These are phyloP conservation scores for Penicillium rolfsii DNA, from an alignment of 2,329 filamentous ascomycete species.

Conservation along the genomic window DNA sequence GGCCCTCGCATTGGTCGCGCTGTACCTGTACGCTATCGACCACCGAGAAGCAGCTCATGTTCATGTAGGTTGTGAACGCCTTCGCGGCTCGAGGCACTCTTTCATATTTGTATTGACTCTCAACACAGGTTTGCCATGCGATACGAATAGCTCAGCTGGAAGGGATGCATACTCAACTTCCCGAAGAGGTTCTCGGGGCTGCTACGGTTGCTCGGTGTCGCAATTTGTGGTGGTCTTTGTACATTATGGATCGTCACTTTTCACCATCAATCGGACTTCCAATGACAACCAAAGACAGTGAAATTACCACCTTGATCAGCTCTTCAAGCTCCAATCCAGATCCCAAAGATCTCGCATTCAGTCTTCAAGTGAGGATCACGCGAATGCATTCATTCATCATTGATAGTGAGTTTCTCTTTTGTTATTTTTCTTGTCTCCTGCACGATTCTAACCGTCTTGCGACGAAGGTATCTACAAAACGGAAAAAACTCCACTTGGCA, in stretches of 20 bases:
- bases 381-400: constrained; percentile 42
- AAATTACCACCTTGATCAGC: constrained; percentile 43
- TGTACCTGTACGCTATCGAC: constrained; percentile 47
- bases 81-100: neutral
- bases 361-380: constrained; percentile 44
- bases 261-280: constrained; percentile 47
- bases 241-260: constrained; percentile 48
- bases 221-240: constrained; percentile 49
- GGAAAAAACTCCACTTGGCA: constrained; percentile 37
- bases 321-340: constrained; percentile 28
- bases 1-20: constrained; percentile 41
- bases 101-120: neutral
- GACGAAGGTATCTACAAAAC: constrained; percentile 42
- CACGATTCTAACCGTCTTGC: neutral
- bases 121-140: constrained; percentile 44
- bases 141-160: constrained; percentile 49
- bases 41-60: constrained; percentile 42
- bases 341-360: constrained; percentile 37
- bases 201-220: constrained; percentile 41
- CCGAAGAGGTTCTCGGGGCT: constrained; percentile 40
- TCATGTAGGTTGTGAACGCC: constrained; percentile 28
- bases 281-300: constrained; percentile 44
- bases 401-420: constrained; percentile 33
- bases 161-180: constrained; percentile 47
- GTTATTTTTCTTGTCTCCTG: neutral